Conservation (phyloP, 495 filamentous ascomycete species). For the Bathelium albidoporum region DNA sequence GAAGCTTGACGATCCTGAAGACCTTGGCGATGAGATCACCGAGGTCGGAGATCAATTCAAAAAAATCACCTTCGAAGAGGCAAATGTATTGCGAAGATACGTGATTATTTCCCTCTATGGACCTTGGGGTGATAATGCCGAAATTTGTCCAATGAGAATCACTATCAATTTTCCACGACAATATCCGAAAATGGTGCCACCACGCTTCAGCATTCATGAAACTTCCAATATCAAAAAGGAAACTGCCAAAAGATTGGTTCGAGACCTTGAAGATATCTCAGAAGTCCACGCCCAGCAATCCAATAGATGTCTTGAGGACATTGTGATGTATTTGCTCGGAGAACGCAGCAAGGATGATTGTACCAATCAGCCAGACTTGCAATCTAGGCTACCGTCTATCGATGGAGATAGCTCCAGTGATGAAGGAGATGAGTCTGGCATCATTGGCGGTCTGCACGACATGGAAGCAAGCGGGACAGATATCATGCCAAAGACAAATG, state of each 20-base stretch:
- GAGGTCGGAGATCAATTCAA: slow-evolving; percentile 70
- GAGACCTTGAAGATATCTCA: slow-evolving; percentile 61
- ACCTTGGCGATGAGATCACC: slow-evolving; percentile 77
- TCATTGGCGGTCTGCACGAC: slow-evolving; percentile 35
- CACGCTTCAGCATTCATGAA: slow-evolving; percentile 62
- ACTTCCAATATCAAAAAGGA: slow-evolving; percentile 62
- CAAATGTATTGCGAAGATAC: slow-evolving; percentile 64
- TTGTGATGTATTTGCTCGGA: slow-evolving; percentile 72
- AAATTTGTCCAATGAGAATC: slow-evolving; percentile 65
- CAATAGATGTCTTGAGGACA: slow-evolving; percentile 72
- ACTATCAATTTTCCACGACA: slow-evolving; percentile 66
- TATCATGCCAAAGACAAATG: slow-evolving; percentile 46
- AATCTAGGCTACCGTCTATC: slow-evolving; percentile 40
- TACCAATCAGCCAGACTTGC: slow-evolving; percentile 46
- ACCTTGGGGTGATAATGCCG: slow-evolving; percentile 68
- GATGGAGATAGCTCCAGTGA: slow-evolving; percentile 69
- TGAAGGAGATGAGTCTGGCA: slow-evolving; percentile 56
- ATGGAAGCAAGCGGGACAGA: slow-evolving; percentile 46
- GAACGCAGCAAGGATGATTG: slow-evolving; percentile 69
- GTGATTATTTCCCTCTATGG: slow-evolving; percentile 71
- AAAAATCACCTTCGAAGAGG: slow-evolving; percentile 79
- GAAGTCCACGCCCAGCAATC: slow-evolving; percentile 55
- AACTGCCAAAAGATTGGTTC: slow-evolving; percentile 49
- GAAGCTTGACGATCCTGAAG: slow-evolving; percentile 69
- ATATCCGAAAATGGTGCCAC: slow-evolving; percentile 61